Conservation (phyloP, 73 alveolate species). For the Paramecium sexaurelia region DNA sequence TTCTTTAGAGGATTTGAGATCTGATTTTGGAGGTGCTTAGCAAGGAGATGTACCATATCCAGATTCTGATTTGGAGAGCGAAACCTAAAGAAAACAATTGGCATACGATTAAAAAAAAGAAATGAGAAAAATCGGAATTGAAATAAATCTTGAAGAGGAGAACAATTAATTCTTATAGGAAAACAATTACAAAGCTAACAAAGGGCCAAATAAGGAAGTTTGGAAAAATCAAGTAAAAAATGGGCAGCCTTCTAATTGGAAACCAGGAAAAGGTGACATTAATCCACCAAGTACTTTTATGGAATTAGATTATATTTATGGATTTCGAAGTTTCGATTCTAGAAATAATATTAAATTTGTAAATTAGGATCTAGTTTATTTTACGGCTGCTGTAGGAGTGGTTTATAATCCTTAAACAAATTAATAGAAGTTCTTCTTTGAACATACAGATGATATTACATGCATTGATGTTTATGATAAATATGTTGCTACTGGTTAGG, state of each 20-base stretch:
- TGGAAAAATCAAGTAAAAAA: conserved; percentile 65
- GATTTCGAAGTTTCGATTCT: conserved; percentile 97
- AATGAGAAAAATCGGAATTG: conserved; percentile 65
- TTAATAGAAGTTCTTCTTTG: conserved; percentile 83
- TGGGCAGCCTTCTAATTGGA: conserved; percentile 82
- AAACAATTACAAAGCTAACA: not conserved
- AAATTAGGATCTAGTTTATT: conserved; percentile 85
- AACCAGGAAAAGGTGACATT: conserved; percentile 86
- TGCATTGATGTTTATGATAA: conserved; percentile 90
- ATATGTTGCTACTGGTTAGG: conserved; percentile 88
- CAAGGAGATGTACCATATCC: conserved; percentile 75
- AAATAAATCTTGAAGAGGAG: conserved; percentile 76
- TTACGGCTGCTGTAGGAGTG: conserved; percentile 96
- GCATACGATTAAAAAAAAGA: conserved; percentile 66
- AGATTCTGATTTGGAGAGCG: conserved; percentile 84
- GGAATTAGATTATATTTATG: conserved; percentile 93
- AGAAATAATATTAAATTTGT: conserved; percentile 90
- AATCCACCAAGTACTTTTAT: conserved; percentile 93
- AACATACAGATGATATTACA: conserved; percentile 94
- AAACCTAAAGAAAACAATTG: conserved; percentile 54
- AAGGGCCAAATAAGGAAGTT: not conserved
- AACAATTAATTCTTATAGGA: not conserved
- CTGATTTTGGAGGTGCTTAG: conserved; percentile 81
- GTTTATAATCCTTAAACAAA: conserved; percentile 77
- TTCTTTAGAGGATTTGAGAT: conserved; percentile 79